A percentile compares a stretch with the other conserved stretches of the same genome.
phyloP scores from a whole-genome alignment of 2,329 filamentous ascomycete genomes.

The Aspergillus novoparasiticus region DNA sequence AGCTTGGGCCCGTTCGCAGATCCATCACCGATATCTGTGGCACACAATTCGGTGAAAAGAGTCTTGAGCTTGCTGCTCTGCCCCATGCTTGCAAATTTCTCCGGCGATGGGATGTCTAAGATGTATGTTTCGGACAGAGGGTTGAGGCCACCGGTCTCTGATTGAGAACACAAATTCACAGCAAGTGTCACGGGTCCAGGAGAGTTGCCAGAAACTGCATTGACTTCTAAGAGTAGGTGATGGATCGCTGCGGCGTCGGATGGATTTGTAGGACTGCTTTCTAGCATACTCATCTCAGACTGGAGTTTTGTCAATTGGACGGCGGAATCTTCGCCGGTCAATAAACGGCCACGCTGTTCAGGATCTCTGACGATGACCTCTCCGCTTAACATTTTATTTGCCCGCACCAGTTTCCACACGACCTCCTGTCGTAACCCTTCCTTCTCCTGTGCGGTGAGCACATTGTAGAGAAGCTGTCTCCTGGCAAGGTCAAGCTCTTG shows the following conservation, averaged over 20 bases:
- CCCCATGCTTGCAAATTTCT: conserved; percentile 66
- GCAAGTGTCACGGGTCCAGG: conserved; percentile 75
- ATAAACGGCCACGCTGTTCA: conserved; percentile 74
- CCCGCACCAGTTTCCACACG: conserved; percentile 91
- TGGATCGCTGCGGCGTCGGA: conserved; percentile 70
- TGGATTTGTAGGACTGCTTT: conserved; percentile 72
- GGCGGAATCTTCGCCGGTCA: conserved; percentile 91
- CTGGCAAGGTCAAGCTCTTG: conserved; percentile 80
- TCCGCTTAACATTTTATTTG: conserved; percentile 90
- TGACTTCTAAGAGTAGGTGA: conserved; percentile 84
- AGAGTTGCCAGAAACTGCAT: conserved; percentile 75
- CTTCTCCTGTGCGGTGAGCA: conserved; percentile 85
- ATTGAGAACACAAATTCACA: conserved; percentile 75
- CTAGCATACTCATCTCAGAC: conserved; percentile 91
- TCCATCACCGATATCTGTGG: conserved; percentile 70
- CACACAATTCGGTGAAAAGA: conserved; percentile 82
- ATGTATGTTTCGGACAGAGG: conserved; percentile 82
- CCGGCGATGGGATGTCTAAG: conserved; percentile 74
- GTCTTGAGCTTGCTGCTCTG: conserved; percentile 74
- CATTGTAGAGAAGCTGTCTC: conserved; percentile 89
- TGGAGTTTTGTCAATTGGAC: conserved; percentile 89
- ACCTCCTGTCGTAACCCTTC: conserved; percentile 79
- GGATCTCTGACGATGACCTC: conserved; percentile 96
- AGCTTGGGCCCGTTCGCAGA: conserved; percentile 68
- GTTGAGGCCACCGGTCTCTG: conserved; percentile 62